These are phyloP conservation scores for Lentinula raphanica DNA, from an alignment of 768 basidiomycete genomes.

Conservation along the genomic window DNA sequence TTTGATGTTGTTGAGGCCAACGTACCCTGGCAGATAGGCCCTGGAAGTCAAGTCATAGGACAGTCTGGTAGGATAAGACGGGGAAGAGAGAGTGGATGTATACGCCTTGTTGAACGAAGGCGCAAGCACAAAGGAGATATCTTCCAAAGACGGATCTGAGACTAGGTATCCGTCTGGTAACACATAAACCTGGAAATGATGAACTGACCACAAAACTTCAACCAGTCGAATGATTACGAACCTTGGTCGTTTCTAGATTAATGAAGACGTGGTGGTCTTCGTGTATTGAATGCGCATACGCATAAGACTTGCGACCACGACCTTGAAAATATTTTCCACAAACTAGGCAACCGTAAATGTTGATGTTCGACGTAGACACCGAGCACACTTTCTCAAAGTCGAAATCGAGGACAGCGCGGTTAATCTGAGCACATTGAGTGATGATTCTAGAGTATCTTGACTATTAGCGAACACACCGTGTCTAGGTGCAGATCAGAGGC, in stretches of 20 bases:
- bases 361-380: slow-evolving; percentile 92
- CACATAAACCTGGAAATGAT: slow-evolving; percentile 78
- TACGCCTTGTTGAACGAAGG: slow-evolving; percentile 74
- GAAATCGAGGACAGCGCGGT: slow-evolving; percentile 87
- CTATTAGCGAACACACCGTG: slow-evolving; percentile 54
- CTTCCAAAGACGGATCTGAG: slow-evolving; percentile 93
- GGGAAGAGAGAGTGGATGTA: slow-evolving; percentile 50
- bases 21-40: slow-evolving; percentile 87
- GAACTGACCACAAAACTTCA: neutral
- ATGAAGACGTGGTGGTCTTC: slow-evolving; percentile 99
- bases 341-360: slow-evolving; percentile 95
- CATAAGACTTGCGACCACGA: slow-evolving; percentile 86
- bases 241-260: slow-evolving; percentile 91
- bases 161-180: slow-evolving; percentile 96
- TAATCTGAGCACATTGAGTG: slow-evolving; percentile 52
- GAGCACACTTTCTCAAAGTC: slow-evolving; percentile 99
- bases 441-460: slow-evolving; percentile 5
- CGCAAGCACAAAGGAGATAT: slow-evolving; percentile 85
- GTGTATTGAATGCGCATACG: slow-evolving; percentile 95
- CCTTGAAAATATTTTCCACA: slow-evolving; percentile 99
- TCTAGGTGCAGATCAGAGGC: slow-evolving; percentile 92
- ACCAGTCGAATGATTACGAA: slow-evolving; percentile 24
- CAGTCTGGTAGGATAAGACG: slow-evolving; percentile 57
- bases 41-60: slow-evolving; percentile 82
- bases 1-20: slow-evolving; percentile 98